These are phyloP conservation scores for Hibiscus mutabilis DNA, from an alignment of 345 rosid species.

Conservation along the genomic window DNA sequence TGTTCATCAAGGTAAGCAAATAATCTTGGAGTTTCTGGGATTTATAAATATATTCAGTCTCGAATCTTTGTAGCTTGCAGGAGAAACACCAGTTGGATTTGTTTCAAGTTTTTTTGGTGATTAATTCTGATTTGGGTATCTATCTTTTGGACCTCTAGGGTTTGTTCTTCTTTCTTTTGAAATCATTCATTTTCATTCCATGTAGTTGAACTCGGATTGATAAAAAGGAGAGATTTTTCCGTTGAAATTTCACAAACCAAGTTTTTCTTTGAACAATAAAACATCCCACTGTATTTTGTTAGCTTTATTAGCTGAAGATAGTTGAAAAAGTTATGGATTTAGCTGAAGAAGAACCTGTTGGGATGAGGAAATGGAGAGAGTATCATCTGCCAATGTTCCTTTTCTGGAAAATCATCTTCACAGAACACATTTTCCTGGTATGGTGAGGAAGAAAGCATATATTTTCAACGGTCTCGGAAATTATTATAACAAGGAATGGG, in stretches of 20 bases:
- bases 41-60: conserved; percentile 6
- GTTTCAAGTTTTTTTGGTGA: conserved; percentile 8
- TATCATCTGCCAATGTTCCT: conserved; percentile 24
- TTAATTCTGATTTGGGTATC: conserved; percentile 10
- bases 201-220: not conserved
- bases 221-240: not conserved
- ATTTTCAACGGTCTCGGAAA: conserved; percentile 80
- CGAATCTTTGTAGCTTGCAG: conserved; percentile 9
- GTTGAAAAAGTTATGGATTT: conserved; percentile 40
- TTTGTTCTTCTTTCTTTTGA: conserved; percentile 2
- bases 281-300: conserved; percentile 4
- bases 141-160: conserved; percentile 1
- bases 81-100: not conserved
- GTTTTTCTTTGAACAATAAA: not conserved
- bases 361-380: conserved; percentile 43
- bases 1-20: not conserved
- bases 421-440: conserved; percentile 45
- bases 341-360: conserved; percentile 28
- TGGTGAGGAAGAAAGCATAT: conserved; percentile 75
- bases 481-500: conserved; percentile 72
- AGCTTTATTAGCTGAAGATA: not conserved
- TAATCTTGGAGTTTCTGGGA: not conserved
- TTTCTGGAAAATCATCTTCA: conserved; percentile 12
- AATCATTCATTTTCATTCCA: not conserved
- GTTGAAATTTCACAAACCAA: not conserved